Evolutionary conservation across 148 eudicot genomes (phyloP).

Genomic region (Linanthus parryae): DNA sequence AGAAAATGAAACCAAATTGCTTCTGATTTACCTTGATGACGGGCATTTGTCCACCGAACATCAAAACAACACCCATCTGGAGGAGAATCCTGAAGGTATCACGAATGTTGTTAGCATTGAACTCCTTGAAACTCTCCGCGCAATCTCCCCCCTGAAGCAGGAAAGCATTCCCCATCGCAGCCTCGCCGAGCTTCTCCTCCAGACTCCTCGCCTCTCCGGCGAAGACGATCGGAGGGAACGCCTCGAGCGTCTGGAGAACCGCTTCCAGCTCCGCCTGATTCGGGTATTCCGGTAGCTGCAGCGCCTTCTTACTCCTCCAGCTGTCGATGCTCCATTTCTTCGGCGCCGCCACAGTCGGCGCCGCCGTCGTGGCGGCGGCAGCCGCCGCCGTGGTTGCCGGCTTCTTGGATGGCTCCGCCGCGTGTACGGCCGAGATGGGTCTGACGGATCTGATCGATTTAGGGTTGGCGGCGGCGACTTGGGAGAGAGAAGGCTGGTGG

Average conservation of each 20-base stretch:
- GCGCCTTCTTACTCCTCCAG: constrained; percentile 41
- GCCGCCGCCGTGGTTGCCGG: constrained; percentile 13
- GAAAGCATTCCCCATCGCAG: constrained; percentile 46
- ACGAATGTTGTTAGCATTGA: constrained; percentile 42
- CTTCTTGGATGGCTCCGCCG: constrained; percentile 27
- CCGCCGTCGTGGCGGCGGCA: constrained; percentile 12
- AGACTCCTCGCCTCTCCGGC: constrained; percentile 46
- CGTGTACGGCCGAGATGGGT: constrained; percentile 40
- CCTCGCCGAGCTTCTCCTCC: constrained; percentile 41
- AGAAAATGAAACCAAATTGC: background rate
- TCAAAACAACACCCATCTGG: constrained; percentile 48
- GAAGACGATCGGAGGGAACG: constrained; percentile 43
- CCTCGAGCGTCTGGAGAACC: constrained; percentile 33
- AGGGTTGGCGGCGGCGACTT: constrained; percentile 11
- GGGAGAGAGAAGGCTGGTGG: constrained; percentile 15
- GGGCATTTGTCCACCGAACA: constrained; percentile 54
- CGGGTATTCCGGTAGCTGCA: constrained; percentile 44
- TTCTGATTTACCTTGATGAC: constrained; percentile 33
- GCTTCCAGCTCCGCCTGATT: constrained; percentile 24
- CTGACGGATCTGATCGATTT: constrained; percentile 18
- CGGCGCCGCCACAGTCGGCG: constrained; percentile 13
- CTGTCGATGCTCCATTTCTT: constrained; percentile 31
- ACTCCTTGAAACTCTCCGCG: constrained; percentile 52
- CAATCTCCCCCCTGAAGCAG: constrained; percentile 49
- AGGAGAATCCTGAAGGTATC: constrained; percentile 46